Conservation (phyloP, 2,329 filamentous ascomycete genomes). For the Cadophora luteo-olivacea region DNA sequence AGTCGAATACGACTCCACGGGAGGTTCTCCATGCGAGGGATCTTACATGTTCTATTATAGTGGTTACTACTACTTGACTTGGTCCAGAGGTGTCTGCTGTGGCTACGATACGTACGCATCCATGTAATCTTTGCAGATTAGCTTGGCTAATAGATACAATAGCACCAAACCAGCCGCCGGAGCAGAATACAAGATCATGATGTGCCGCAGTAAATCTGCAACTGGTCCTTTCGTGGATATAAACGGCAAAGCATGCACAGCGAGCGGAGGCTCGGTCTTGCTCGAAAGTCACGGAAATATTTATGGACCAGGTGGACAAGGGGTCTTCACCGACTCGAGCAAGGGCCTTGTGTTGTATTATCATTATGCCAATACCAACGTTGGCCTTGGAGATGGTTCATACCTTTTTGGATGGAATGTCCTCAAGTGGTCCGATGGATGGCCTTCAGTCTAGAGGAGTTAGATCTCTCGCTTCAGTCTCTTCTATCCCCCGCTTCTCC, state of each 20-base stretch:
- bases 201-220: constrained; percentile 62
- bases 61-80: constrained; percentile 70
- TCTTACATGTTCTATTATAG: constrained; percentile 61
- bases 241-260: constrained; percentile 57
- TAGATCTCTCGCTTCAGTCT: neutral
- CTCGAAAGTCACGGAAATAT: constrained; percentile 64
- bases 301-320: constrained; percentile 72
- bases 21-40: constrained; percentile 61
- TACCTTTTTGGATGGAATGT: constrained; percentile 55
- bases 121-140: neutral
- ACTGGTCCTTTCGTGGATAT: constrained; percentile 64
- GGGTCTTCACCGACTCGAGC: constrained; percentile 57
- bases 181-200: constrained; percentile 70
- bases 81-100: constrained; percentile 66
- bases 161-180: constrained; percentile 55
- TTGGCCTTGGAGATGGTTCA: constrained; percentile 56
- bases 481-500: neutral
- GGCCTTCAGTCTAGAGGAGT: constrained; percentile 47
- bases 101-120: constrained; percentile 54
- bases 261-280: constrained; percentile 65
- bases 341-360: constrained; percentile 66
- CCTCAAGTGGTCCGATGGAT: constrained; percentile 51
- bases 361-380: constrained; percentile 63
- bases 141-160: neutral
- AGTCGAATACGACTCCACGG: constrained; percentile 58